Conservation (phyloP, 2,329 filamentous ascomycete genomes). For the Penicillium crustosum region DNA sequence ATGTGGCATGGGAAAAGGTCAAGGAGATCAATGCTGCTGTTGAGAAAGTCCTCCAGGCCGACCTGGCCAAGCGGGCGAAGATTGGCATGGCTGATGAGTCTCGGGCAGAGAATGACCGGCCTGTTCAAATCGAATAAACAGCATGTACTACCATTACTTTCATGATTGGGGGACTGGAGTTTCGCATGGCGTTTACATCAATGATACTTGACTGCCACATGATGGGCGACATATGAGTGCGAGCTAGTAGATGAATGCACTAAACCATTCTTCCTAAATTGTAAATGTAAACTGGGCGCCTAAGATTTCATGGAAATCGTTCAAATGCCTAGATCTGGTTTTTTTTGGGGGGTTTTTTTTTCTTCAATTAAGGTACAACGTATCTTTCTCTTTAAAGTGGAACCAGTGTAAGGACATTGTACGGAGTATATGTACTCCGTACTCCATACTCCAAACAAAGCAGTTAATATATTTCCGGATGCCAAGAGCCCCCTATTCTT, state of each 20-base stretch:
- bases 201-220: not conserved
- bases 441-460: not conserved
- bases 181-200: conserved; percentile 14
- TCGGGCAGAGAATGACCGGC: conserved; percentile 81
- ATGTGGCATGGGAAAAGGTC: conserved; percentile 72
- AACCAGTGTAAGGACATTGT: not conserved
- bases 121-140: conserved; percentile 32
- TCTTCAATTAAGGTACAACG: no score
- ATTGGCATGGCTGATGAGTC: conserved; percentile 80
- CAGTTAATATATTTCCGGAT: conserved; percentile 15
- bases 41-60: conserved; percentile 70
- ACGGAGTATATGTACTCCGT: not conserved
- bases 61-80: conserved; percentile 61
- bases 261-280: not conserved
- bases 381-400: no score
- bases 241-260: not conserved
- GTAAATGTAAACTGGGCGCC: not conserved
- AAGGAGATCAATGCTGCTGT: conserved; percentile 76
- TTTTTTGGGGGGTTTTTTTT: no score
- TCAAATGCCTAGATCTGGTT: no score
- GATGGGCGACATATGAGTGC: not conserved
- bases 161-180: conserved; percentile 26
- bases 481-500: conserved; percentile 19
- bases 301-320: no score
- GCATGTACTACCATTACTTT: conserved; percentile 26